Evolutionary conservation across 495 filamentous ascomycete species (phyloP).

Genomic region (Opeltia flavorubescens): DNA sequence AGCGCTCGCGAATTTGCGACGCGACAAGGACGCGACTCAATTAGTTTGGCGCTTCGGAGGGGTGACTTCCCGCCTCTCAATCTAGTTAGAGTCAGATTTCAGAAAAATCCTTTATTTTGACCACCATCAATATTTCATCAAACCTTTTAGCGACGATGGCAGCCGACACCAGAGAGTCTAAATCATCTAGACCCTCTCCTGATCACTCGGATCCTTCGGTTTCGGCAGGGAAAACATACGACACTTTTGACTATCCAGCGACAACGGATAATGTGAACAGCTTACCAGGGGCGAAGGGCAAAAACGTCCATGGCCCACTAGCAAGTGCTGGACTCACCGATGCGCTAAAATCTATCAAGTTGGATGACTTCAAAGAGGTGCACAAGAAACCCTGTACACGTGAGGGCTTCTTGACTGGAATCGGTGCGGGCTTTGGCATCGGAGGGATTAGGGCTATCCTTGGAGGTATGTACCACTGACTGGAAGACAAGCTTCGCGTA

Average conservation of each 20-base stretch:
- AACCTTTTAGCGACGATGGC: slow-evolving; percentile 33
- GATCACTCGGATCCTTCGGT: not conserved
- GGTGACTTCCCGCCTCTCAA: too few species aligned
- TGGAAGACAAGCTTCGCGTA: not conserved
- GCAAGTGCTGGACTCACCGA: slow-evolving; percentile 42
- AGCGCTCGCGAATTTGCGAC: too few species aligned
- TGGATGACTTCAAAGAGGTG: slow-evolving; percentile 56
- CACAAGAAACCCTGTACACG: slow-evolving; percentile 74
- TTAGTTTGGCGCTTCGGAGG: too few species aligned
- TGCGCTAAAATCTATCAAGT: slow-evolving; percentile 48
- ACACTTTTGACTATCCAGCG: slow-evolving; percentile 20
- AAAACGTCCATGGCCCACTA: slow-evolving; percentile 33
- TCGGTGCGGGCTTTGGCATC: slow-evolving; percentile 58
- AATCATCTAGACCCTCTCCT: not conserved
- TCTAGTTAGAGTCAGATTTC: too few species aligned
- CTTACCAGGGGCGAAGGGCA: slow-evolving; percentile 26
- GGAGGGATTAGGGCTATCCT: slow-evolving; percentile 58
- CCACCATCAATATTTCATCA: too few species aligned
- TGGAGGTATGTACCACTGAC: slow-evolving; percentile 44
- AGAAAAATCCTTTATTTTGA: too few species aligned
- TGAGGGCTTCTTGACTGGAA: slow-evolving; percentile 68
- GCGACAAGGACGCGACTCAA: too few species aligned
- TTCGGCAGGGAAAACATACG: slow-evolving; percentile 18
- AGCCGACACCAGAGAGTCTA: slow-evolving; percentile 35
- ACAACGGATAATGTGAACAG: slow-evolving; percentile 28